These are phyloP conservation scores for Bassia scoparia DNA, from an alignment of 148 eudicot species.

Conservation along the genomic window DNA sequence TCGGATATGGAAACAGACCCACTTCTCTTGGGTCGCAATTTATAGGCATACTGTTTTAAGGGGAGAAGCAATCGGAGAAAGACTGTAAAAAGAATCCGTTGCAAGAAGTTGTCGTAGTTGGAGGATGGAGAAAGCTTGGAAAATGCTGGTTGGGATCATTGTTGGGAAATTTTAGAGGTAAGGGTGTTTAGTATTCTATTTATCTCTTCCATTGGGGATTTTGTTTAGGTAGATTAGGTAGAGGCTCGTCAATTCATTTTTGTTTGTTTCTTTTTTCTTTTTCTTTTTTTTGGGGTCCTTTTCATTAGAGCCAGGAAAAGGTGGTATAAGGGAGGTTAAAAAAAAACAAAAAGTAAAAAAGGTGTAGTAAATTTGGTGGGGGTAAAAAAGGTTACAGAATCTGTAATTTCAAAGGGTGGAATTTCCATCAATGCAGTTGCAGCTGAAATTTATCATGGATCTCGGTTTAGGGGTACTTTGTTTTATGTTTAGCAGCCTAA, in stretches of 20 bases:
- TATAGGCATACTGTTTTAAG: neutral
- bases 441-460: constrained; percentile 27
- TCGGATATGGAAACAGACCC: constrained; percentile 11
- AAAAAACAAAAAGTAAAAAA: neutral
- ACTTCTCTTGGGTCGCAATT: constrained; percentile 13
- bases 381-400: constrained; percentile 36
- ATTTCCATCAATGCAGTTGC: constrained; percentile 41
- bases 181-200: constrained; percentile 18
- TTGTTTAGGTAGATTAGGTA: constrained; percentile 51
- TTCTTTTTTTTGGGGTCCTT: constrained; percentile 18
- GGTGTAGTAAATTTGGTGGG: constrained; percentile 35
- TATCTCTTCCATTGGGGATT: constrained; percentile 29
- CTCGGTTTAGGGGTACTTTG: constrained; percentile 6
- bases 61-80: neutral
- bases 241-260: constrained; percentile 60
- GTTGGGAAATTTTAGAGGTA: constrained; percentile 26
- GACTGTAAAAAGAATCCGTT: constrained; percentile 1
- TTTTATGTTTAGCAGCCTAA: neutral
- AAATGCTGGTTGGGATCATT: constrained; percentile 26
- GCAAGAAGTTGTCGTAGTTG: neutral
- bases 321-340: neutral
- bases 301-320: constrained; percentile 25
- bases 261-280: constrained; percentile 34
- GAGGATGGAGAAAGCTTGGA: constrained; percentile 17
- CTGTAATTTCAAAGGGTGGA: constrained; percentile 47